These are phyloP conservation scores for Fulvia fulva DNA, from an alignment of 2,329 filamentous ascomycete species.

Conservation along the genomic window DNA sequence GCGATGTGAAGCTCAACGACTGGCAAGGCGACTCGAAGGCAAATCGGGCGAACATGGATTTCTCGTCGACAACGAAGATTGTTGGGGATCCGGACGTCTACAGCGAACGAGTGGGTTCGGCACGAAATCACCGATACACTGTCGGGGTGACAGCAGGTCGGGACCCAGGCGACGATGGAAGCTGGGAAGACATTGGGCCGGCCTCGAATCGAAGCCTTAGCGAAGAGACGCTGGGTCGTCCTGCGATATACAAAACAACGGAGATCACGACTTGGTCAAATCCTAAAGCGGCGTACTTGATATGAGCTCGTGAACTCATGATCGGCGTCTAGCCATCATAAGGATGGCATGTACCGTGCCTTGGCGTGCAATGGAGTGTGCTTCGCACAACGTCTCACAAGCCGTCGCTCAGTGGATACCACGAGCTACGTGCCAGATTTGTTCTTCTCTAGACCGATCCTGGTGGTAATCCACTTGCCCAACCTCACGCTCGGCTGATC, in stretches of 20 bases:
- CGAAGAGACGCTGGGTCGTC: conserved; percentile 13
- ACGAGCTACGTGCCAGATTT: too few species aligned
- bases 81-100: background rate
- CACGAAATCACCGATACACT: conserved; percentile 3
- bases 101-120: background rate
- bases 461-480: conserved; percentile 51
- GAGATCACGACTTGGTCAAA: conserved; percentile 1
- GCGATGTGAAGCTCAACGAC: conserved; percentile 2
- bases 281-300: background rate
- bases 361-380: too few species aligned
- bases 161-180: conserved; percentile 10
- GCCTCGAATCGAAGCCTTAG: conserved; percentile 6
- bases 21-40: background rate
- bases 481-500: conserved; percentile 55
- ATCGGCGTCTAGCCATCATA: too few species aligned
- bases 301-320: too few species aligned
- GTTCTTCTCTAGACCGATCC: background rate
- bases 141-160: conserved; percentile 9
- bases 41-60: background rate
- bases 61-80: background rate
- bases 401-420: too few species aligned
- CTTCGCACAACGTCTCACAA: too few species aligned
- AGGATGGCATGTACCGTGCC: too few species aligned
- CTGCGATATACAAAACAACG: conserved; percentile 7
- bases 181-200: conserved; percentile 13